Base-by-base conservation (phyloP, 2,329 filamentous ascomycete species). In the Fusarium buharicum region DNA sequence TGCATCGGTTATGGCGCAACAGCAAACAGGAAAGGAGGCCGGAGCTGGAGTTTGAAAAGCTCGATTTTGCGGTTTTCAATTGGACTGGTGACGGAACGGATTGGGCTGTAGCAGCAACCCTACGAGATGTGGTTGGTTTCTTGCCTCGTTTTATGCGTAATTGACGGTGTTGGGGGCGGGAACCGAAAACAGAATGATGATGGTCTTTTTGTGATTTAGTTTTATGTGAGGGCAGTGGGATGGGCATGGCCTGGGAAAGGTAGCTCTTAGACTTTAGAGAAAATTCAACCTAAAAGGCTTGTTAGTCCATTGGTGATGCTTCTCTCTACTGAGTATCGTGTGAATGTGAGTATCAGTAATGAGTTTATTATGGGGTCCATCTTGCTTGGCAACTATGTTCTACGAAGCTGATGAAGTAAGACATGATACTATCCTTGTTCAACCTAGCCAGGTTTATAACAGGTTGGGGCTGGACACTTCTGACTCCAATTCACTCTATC, bases 241-340 rank as follows among this genome's bases (percentile, higher is more conserved):
- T 24, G 30, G 55, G 52, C 44, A 55, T 50, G 31, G 37, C 46
- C 47, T 47, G 53, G 55, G 56, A 45, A 54, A 61, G 55, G 37
- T 50, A 55, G 59, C 59, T 59, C 50, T 69, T 71, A 72, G 70
- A 73, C 54, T 50, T 64, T 72, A 73, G 70, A 72, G 43, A 73
- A 71, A 69, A 72, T 69, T 49, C 55, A 47, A 69, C 50, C 45
- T 59, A 57, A 59, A 68, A 49, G 50, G 60, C 27, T 49, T 46
- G 11, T 56, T 46, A 45, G 34, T 62, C 52, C 46, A 60, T 28
- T 22, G 48, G 40, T 47, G 18, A 45, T 18, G 31, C 41, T 31
- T 47, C 17, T 31, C 24, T 41, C 22, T 24, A 24, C 22, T 24
- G 28, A 12, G 28, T 9, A n/a, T n/a, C 14, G 3, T n/a, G 16